Evolutionary conservation across 345 rosid genomes (phyloP).

Genomic region (Bruguiera gymnorhiza): DNA sequence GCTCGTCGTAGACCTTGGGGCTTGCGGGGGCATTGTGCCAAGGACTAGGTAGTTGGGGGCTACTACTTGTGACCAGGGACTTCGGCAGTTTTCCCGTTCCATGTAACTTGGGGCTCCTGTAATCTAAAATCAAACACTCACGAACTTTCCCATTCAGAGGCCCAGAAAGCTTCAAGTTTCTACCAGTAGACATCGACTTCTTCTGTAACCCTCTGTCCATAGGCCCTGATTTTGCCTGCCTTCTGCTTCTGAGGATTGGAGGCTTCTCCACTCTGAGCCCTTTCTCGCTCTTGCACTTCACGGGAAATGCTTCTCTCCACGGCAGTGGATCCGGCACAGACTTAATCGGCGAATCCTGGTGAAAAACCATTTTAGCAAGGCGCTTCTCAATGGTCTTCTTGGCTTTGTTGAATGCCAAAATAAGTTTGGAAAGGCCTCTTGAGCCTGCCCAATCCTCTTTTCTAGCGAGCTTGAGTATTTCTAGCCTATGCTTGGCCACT

Average conservation of each 20-base stretch:
- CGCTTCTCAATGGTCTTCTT: slow-evolving; percentile 43
- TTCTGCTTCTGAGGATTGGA: slow-evolving; percentile 31
- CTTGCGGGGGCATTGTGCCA: slow-evolving; percentile 40
- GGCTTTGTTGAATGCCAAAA: slow-evolving; percentile 37
- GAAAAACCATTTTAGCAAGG: slow-evolving; percentile 40
- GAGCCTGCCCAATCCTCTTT: slow-evolving; percentile 35
- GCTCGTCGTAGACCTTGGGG: slow-evolving; percentile 31
- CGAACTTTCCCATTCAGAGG: slow-evolving; percentile 52
- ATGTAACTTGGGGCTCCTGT: slow-evolving; percentile 42
- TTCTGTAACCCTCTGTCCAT: slow-evolving; percentile 41
- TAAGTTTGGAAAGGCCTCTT: slow-evolving; percentile 35
- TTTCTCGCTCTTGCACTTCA: slow-evolving; percentile 34
- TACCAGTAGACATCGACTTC: slow-evolving; percentile 23
- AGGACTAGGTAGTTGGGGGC: slow-evolving; percentile 49
- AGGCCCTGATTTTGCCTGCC: slow-evolving; percentile 67
- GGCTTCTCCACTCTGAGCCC: slow-evolving; percentile 30
- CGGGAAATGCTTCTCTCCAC: slow-evolving; percentile 27
- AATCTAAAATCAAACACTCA: slow-evolving; percentile 44
- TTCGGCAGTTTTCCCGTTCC: slow-evolving; percentile 32
- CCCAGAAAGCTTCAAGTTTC: slow-evolving; percentile 54
- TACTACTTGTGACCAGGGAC: slow-evolving; percentile 21
- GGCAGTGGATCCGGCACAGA: slow-evolving; percentile 33
- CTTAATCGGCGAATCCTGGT: slow-evolving; percentile 29
- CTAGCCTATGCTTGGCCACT: slow-evolving; percentile 73
- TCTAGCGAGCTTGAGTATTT: slow-evolving; percentile 68